Evolutionary conservation across 495 filamentous ascomycete species (phyloP).

Genomic region (Penicillium paradoxum): DNA sequence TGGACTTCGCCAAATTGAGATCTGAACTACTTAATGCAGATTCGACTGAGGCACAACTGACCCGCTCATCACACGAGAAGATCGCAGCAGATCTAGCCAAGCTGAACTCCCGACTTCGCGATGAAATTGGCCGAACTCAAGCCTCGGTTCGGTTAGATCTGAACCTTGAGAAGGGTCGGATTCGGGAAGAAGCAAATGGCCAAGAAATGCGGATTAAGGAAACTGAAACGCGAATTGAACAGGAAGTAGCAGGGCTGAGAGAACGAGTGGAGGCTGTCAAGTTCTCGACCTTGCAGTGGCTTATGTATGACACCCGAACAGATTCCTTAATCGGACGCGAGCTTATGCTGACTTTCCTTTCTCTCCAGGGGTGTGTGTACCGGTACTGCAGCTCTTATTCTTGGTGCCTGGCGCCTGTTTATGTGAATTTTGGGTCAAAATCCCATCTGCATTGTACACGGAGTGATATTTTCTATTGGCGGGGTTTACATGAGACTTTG

Average conservation of each 20-base stretch:
- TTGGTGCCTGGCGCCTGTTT: slow-evolving; percentile 94
- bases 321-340: neutral
- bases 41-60: slow-evolving; percentile 81
- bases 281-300: slow-evolving; percentile 95
- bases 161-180: slow-evolving; percentile 94
- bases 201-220: slow-evolving; percentile 99
- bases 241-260: slow-evolving; percentile 85
- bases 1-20: slow-evolving; percentile 98
- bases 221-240: slow-evolving; percentile 97
- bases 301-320: slow-evolving; percentile 57
- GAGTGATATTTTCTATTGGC: slow-evolving; percentile 17
- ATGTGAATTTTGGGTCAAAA: slow-evolving; percentile 36
- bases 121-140: slow-evolving; percentile 92
- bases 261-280: slow-evolving; percentile 96
- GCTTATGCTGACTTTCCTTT: slow-evolving; percentile 22
- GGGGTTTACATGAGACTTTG: slow-evolving; percentile 10
- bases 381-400: slow-evolving; percentile 82
- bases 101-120: slow-evolving; percentile 77
- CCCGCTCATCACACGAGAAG: slow-evolving; percentile 84
- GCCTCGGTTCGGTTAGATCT: slow-evolving; percentile 86
- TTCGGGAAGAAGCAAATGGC: slow-evolving; percentile 92
- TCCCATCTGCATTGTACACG: slow-evolving; percentile 19
- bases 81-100: slow-evolving; percentile 93
- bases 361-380: slow-evolving; percentile 79
- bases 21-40: slow-evolving; percentile 89